Evolutionary conservation across 2,329 filamentous ascomycete genomes (phyloP).

Genomic region (Drechslera avenae): DNA sequence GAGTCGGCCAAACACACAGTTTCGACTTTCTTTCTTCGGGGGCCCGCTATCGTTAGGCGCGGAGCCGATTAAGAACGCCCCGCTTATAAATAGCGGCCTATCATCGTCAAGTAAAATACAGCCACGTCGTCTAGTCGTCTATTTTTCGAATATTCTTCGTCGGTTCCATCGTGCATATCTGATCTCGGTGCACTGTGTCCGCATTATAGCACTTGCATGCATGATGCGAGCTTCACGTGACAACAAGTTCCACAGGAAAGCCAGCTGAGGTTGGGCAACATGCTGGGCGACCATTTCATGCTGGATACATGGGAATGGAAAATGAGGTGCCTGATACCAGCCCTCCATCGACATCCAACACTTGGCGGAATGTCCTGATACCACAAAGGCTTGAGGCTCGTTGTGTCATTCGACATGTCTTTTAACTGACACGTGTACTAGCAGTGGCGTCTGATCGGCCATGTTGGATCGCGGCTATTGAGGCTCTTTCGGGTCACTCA

Average conservation of each 20-base stretch:
- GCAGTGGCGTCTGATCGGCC: constrained; percentile 12
- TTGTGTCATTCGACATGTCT: constrained; percentile 14
- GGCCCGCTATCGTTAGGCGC: constrained; percentile 25
- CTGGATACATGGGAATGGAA: not conserved
- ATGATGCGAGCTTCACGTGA: constrained; percentile 11
- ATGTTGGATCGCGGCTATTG: constrained; percentile 24
- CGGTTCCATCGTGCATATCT: constrained; percentile 12
- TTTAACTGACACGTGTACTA: constrained; percentile 26
- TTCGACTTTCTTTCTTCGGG: constrained; percentile 16
- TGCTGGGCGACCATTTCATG: not conserved
- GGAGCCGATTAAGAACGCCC: constrained; percentile 15
- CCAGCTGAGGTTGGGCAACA: not conserved
- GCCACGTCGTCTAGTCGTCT: constrained; percentile 14
- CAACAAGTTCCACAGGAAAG: no score
- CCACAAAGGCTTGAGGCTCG: constrained; percentile 14
- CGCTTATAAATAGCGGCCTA: constrained; percentile 23
- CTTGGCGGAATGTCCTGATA: constrained; percentile 19
- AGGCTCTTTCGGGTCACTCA: constrained; percentile 11
- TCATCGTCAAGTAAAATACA: constrained; percentile 7
- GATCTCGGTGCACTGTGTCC: not conserved
- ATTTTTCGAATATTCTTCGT: constrained; percentile 8
- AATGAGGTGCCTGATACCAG: not conserved
- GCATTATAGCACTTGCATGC: not conserved
- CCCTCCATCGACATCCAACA: constrained; percentile 4
- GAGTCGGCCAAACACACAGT: constrained; percentile 6